phyloP scores from a whole-genome alignment of 83 land plant species.

The Picea abies region DNA sequence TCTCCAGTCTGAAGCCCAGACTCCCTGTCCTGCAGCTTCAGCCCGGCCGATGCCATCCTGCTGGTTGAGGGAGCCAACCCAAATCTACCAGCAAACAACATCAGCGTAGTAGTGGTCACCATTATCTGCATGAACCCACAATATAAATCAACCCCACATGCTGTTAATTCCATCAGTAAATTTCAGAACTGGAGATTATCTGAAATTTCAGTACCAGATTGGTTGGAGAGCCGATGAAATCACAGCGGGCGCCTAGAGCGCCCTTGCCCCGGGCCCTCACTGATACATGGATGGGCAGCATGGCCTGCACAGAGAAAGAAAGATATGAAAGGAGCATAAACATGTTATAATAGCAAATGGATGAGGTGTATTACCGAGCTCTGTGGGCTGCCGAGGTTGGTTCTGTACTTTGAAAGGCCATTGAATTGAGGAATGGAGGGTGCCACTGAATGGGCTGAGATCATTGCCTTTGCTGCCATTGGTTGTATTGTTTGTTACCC shows the following conservation, averaged over 20 bases:
- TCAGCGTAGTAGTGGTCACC: constrained; percentile 77
- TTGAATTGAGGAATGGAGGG: constrained; percentile 46
- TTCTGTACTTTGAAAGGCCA: constrained; percentile 37
- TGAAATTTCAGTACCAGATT: constrained; percentile 59
- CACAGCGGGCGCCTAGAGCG: constrained; percentile 85
- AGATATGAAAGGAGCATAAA: not conserved
- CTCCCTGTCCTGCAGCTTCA: constrained; percentile 89
- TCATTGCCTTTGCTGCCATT: constrained; percentile 30
- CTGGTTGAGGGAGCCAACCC: constrained; percentile 97
- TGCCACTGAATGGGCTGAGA: constrained; percentile 26
- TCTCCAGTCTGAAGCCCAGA: constrained; percentile 98
- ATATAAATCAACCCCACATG: not conserved
- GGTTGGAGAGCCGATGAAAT: constrained; percentile 91
- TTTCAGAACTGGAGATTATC: not conserved
- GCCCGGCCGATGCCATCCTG: constrained; percentile 83
- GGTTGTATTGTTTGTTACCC: not conserved
- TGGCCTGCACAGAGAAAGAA: constrained; percentile 42
- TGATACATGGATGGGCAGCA: constrained; percentile 21
- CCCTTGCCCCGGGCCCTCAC: constrained; percentile 48
- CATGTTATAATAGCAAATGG: not conserved
- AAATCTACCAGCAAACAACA: constrained; percentile 94
- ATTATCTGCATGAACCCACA: constrained; percentile 64
- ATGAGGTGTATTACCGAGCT: not conserved
- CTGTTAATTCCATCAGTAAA: not conserved
- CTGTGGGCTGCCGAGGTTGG: not conserved